Base-by-base conservation (phyloP, 2,329 filamentous ascomycete species). In the Alternaria arbusti region DNA sequence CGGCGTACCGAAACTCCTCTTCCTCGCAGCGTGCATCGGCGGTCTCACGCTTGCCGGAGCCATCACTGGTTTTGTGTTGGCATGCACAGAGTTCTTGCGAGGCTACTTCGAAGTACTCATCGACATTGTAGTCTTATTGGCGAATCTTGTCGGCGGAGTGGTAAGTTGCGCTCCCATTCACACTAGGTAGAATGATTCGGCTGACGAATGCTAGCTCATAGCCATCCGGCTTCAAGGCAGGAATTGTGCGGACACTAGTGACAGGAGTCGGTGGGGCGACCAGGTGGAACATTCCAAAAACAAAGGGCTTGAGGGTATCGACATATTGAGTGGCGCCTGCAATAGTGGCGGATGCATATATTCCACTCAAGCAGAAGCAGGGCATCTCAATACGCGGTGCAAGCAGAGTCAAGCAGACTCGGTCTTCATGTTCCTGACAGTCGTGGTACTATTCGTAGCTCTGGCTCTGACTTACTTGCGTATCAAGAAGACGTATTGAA, bases 201-300 rank as follows among this genome's bases (percentile, higher is more conserved):
- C n/a, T 36, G 4, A 17, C 4, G 13, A 28, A 5, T 7, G 15
- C 8, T 9, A 69, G 66, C 26, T 69, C 15, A 43, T 70, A 20
- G 61, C 64, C 6, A 60, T 66, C 23, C 59, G 52, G 12, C 57
- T 70, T n/a, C 32, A 56, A 50, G 54, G 58, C 47, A 45, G 30
- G 0, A 62, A 63, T 5, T 70, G 66, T 54, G 15, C 30, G 44
- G 46, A 65, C 22, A 44, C 28, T 7, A 64, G 55, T 23, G 1
- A 17, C 8, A 0, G 11, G 9, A 50, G 20, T 30, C 8, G 47
- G 20, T n/a, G n/a, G n/a, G n/a, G n/a, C n/a, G n/a, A n/a, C n/a
- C n/a, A n/a, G n/a, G n/a, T n/a, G n/a, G n/a, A n/a, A n/a, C n/a
- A n/a, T n/a, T n/a, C n/a, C n/a, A n/a, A n/a, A n/a, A n/a, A n/a